Evolutionary conservation across 2,329 filamentous ascomycete genomes (phyloP).

Genomic region (Paracoccidioides lutzii): DNA sequence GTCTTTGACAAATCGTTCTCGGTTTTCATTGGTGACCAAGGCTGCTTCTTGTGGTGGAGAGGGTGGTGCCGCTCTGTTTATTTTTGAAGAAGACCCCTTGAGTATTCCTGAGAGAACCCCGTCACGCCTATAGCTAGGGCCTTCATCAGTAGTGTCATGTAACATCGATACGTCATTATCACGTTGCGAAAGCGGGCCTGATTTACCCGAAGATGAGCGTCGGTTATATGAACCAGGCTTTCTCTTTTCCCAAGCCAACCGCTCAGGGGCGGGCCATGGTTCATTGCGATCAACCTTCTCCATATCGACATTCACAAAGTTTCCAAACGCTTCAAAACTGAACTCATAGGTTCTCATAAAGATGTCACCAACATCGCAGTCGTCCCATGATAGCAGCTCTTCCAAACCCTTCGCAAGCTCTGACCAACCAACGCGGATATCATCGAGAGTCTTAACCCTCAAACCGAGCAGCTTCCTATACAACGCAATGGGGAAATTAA

Average conservation of each 20-base stretch:
- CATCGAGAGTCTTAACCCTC: constrained; percentile 55
- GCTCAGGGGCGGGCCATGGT: constrained; percentile 20
- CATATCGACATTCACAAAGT: constrained; percentile 44
- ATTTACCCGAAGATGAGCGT: constrained; percentile 2
- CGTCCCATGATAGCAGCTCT: constrained; percentile 62
- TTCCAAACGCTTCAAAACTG: constrained; percentile 49
- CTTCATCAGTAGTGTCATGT: constrained; percentile 3
- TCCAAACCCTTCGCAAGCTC: constrained; percentile 63
- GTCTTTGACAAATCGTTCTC: constrained; percentile 64
- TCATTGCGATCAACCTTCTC: constrained; percentile 27
- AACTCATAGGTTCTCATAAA: constrained; percentile 83
- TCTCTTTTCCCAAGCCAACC: constrained; percentile 8
- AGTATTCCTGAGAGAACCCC: constrained; percentile 12
- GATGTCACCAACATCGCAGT: constrained; percentile 67
- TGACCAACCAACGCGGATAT: constrained; percentile 81
- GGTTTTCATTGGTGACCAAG: constrained; percentile 70
- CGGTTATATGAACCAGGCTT: constrained; percentile 1
- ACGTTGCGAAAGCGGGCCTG: neutral
- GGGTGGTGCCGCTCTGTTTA: constrained; percentile 16
- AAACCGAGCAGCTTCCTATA: constrained; percentile 67
- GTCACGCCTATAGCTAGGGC: neutral
- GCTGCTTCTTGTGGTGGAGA: constrained; percentile 36
- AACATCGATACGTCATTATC: constrained; percentile 8
- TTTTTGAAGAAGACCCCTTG: constrained; percentile 17
- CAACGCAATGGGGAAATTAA: constrained; percentile 74